phyloP scores from a whole-genome alignment of 192 early-diverging fungal species.

The Chytriomyces hyalinus region DNA sequence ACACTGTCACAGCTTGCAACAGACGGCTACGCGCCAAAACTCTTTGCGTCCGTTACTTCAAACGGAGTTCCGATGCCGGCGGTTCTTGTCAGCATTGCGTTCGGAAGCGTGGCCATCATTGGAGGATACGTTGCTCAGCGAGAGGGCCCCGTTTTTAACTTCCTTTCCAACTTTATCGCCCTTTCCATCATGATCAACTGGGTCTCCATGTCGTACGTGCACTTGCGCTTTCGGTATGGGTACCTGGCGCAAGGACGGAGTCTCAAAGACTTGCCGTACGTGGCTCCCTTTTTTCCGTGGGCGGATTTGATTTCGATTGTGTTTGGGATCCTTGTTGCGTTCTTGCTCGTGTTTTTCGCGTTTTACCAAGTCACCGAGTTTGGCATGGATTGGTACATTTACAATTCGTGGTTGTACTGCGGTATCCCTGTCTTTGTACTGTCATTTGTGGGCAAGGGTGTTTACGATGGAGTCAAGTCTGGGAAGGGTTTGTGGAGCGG shows the following conservation, averaged over 20 bases:
- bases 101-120: slow-evolving; percentile 65
- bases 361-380: not conserved
- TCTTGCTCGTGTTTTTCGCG: not conserved
- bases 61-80: slow-evolving; percentile 68
- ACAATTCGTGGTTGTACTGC: slow-evolving; percentile 18
- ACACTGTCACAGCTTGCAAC: slow-evolving; percentile 63
- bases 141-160: slow-evolving; percentile 46
- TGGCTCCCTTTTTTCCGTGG: slow-evolving; percentile 1
- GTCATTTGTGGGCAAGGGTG: not conserved
- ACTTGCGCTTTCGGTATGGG: not conserved
- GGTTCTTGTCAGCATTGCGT: slow-evolving; percentile 54
- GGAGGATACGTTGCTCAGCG: slow-evolving; percentile 51
- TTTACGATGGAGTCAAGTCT: not conserved
- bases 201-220: slow-evolving; percentile 2
- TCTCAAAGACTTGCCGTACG: slow-evolving; percentile 7
- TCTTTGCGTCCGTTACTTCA: slow-evolving; percentile 49
- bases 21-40: slow-evolving; percentile 66
- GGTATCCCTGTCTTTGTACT: slow-evolving; percentile 9
- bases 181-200: slow-evolving; percentile 4
- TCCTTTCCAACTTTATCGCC: slow-evolving; percentile 37
- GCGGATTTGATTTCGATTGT: not conserved
- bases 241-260: not conserved
- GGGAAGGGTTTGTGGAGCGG: not conserved
- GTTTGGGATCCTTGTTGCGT: slow-evolving; percentile 10
- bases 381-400: slow-evolving; percentile 24